Base-by-base conservation (phyloP, 495 filamentous ascomycete genomes). In the Sordaria brevicollis region DNA sequence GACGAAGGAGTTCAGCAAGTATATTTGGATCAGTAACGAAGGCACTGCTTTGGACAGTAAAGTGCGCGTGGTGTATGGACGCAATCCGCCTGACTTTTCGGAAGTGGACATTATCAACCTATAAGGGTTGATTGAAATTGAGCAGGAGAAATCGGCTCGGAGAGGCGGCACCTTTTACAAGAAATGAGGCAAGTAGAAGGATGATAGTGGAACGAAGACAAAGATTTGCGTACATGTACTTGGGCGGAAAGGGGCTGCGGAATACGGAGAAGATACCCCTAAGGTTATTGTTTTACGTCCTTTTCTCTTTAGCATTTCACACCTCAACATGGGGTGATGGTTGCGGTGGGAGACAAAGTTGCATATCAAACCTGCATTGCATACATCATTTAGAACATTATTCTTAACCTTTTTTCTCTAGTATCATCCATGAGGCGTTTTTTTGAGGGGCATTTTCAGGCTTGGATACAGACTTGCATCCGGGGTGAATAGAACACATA, bases 21-120 rank as follows among this genome's bases (percentile, higher is more conserved):
- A 93, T 75, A 89, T 99, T 68, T 97, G 94, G 92, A 92, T 97
- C 76, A 94, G 90, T 74, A 99, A 97, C 79, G 90, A 95, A 79
- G 92, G 92, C 70, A 91, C 93, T 39, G 92, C 91, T 25, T 82
- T 98, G 71, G 93, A 97, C 81, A 89, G 88, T 68, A 94, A 92
- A 79, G 88, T 86, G 43, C 87, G 90, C 67, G 93, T 96, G n/a
- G 86, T 96, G 54, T 99, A 96, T 81, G 88, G 90, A 75, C 86
- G 89, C 73, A 91, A 91, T 76, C 95, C 95, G 66, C 95, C 95
- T 13, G 95, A 99, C 81, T 97, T 96, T 78, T 93, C 90, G 5
- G 91, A 94, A 79, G 84, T 93, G 67, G 94, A 97, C 83, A 81
- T 97, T 71, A 96, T 97, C 79, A 89, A 91, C 75, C 76, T 97